phyloP scores from a whole-genome alignment of 345 rosid species.

The Microthlaspi erraticum region DNA sequence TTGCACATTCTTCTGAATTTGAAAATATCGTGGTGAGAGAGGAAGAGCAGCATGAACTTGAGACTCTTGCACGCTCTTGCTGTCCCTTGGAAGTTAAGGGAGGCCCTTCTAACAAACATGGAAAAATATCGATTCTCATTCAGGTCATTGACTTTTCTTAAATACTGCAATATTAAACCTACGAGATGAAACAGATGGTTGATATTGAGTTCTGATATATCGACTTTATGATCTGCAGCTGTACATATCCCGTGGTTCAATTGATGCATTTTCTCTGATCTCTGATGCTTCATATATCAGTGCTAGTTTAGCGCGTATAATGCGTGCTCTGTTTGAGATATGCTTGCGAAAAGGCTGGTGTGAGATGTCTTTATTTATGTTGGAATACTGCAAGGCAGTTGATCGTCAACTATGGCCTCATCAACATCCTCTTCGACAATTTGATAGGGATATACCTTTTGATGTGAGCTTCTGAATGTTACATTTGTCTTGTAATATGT shows the following conservation, averaged over 20 bases:
- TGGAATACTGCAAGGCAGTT: conserved; percentile 97
- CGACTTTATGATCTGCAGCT: conserved; percentile 61
- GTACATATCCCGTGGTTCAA: conserved; percentile 92
- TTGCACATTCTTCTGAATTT: conserved; percentile 95
- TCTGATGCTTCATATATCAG: conserved; percentile 97
- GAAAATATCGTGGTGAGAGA: conserved; percentile 97
- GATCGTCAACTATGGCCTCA: conserved; percentile 98
- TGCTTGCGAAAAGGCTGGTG: conserved; percentile 93
- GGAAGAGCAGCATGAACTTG: conserved; percentile 96
- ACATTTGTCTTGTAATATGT: conserved; percentile 27
- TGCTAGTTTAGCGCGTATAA: conserved; percentile 97
- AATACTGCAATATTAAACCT: conserved; percentile 34
- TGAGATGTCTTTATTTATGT: conserved; percentile 88
- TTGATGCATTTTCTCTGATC: conserved; percentile 88
- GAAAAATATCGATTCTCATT: conserved; percentile 94
- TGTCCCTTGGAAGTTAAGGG: conserved; percentile 93
- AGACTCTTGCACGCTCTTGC: conserved; percentile 69
- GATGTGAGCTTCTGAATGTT: conserved; percentile 64
- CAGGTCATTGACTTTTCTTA: conserved; percentile 58
- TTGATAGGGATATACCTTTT: conserved; percentile 76
- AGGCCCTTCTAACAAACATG: conserved; percentile 94
- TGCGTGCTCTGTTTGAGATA: conserved; percentile 95
- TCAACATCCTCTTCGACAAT: conserved; percentile 95
- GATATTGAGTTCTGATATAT: conserved; percentile 39
- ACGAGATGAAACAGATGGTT: conserved; percentile 24